Evolutionary conservation across 2,329 filamentous ascomycete species (phyloP), one percentile per base, ranked within the genome.

Genomic region (Neofusicoccum sp.): DNA sequence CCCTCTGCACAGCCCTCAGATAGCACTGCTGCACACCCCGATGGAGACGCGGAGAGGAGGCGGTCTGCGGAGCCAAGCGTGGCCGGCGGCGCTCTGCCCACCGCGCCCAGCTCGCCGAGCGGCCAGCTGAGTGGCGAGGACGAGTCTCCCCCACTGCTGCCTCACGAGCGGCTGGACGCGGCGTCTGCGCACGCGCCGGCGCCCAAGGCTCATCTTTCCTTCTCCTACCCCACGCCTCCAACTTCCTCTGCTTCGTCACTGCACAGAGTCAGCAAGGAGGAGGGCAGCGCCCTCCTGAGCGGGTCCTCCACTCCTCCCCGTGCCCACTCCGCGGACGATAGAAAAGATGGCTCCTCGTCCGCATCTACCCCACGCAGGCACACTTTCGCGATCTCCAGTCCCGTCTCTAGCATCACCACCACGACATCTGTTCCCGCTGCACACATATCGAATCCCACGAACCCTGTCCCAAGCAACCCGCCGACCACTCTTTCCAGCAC

Each of bases 391-490:
- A 49, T 61, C 16, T 71, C 73, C 34, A 82, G 84, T 69, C 86
- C 89, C 69, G 80, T 90, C 70, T 86, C 87, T 68, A 86, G 83
- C 73, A 81, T 89, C 71, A 84, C 89, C 70, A 86, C 85, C 68
- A 85, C 85, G 69, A 84, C 83, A 64, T 80, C 81, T 71, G 87
- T 90, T 71, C 82, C 86, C 78, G 88, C 88, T 74, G 81, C 83
- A 68, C 86, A 91, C 76, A 84, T 91, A 69, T 91, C 88, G 70
- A 89, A 88, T 66, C 89, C 89, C 67, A 84, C 83, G 73, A 81
- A 41, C 45, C 37, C 49, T 11, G 61, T 34, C 43, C 41, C 82
- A 71, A 80, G 79, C 76, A 77, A 75, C 73, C 77, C 81, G 67
- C 80, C 81, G 73, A 83, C 84, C 69, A 73, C 84, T 79, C 80